phyloP scores from a whole-genome alignment of 257 asterid genomes.

The Verbascum thapsus region DNA sequence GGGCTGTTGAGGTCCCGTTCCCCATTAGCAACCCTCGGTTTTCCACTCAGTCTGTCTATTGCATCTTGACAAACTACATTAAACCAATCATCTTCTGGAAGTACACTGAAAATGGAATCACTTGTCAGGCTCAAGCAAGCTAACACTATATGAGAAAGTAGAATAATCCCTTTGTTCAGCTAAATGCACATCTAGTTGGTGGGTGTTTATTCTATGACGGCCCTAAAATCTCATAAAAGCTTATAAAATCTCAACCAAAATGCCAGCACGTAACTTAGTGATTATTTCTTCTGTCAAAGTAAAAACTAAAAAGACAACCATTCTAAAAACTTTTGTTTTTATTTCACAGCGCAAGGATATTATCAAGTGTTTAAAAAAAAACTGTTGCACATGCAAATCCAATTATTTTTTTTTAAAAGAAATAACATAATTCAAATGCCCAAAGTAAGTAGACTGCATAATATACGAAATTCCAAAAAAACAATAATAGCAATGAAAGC shows the following conservation, averaged over 20 bases:
- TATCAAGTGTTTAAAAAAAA: conserved; percentile 13
- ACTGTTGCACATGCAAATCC: conserved; percentile 6
- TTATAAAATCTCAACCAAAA: neutral
- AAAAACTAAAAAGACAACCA: too few relatives aligned
- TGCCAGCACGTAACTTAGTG: neutral
- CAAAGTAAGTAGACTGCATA: conserved; percentile 8
- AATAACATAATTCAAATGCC: conserved; percentile 2
- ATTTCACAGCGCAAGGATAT: neutral
- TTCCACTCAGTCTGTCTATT: conserved; percentile 87
- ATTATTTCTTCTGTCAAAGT: neutral
- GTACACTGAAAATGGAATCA: conserved; percentile 57
- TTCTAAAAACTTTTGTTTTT: conserved; percentile 1
- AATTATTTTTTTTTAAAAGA: neutral
- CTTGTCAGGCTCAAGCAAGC: conserved; percentile 16
- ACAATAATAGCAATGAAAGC: conserved; percentile 6
- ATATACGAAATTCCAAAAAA: neutral
- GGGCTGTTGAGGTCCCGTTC: conserved; percentile 94
- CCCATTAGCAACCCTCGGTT: conserved; percentile 74
- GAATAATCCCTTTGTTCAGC: conserved; percentile 14
- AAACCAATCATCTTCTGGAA: conserved; percentile 96
- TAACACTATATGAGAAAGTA: conserved; percentile 2
- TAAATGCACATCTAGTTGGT: conserved; percentile 16
- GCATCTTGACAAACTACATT: conserved; percentile 84
- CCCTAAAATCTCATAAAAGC: neutral
- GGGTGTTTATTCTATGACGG: neutral